A percentile compares a stretch with the other conserved stretches of the same genome.
Evolutionary conservation across 164 flowering plant genomes (phyloP).

Genomic region (Cinnamomum micranthum): DNA sequence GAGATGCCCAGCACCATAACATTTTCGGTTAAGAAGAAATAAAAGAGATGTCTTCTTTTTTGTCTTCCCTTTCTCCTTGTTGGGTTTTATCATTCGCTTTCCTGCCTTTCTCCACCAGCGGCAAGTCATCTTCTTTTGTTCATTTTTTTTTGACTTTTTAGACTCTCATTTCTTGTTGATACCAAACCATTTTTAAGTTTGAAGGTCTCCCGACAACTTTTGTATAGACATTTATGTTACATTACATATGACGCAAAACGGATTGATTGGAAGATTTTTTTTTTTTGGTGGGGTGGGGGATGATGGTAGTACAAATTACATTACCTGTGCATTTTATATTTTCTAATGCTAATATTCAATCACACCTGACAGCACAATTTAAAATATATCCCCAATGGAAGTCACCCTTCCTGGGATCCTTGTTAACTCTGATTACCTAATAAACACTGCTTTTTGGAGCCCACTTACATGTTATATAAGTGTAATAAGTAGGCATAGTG

Average conservation of each 20-base stretch:
- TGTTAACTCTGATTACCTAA: no score
- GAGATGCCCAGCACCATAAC: conserved; percentile 45
- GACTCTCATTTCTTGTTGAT: background rate
- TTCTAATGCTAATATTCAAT: background rate
- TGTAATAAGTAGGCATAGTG: no score
- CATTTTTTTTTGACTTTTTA: no score
- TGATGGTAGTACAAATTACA: no score
- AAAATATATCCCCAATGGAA: background rate
- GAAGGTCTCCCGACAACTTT: background rate
- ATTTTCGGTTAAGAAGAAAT: conserved; percentile 19
- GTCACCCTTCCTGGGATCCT: no score
- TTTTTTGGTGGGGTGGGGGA: no score
- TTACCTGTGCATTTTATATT: background rate
- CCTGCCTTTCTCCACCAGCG: background rate
- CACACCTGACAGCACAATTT: background rate
- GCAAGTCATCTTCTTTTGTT: background rate
- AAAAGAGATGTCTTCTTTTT: background rate
- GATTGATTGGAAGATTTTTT: background rate
- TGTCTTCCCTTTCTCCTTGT: background rate
- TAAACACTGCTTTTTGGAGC: no score
- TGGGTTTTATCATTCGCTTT: background rate
- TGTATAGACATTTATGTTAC: background rate
- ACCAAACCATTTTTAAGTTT: background rate
- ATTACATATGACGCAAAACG: background rate
- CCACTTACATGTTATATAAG: no score